phyloP scores from a whole-genome alignment of 495 filamentous ascomycete species.

The Annulohypoxylon bovei region DNA sequence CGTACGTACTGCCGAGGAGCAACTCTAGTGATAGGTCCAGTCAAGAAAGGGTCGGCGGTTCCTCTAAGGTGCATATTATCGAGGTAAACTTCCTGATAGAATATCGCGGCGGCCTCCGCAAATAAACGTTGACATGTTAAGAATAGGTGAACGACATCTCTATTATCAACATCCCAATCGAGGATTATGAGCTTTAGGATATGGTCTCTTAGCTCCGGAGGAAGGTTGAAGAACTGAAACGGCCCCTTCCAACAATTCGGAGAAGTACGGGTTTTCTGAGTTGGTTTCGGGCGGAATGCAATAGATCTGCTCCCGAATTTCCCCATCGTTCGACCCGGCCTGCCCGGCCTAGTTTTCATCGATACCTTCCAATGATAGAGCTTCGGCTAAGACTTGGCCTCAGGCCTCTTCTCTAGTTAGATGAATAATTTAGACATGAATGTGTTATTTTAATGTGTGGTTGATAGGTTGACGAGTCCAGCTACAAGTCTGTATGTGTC shows the following conservation, averaged over 20 bases:
- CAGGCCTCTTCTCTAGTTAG: background rate
- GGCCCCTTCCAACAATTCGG: constrained; percentile 29
- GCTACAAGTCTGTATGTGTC: background rate
- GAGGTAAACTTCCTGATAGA: constrained; percentile 39
- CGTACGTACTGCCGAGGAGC: constrained; percentile 36
- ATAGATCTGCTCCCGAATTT: constrained; percentile 41
- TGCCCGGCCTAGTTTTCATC: background rate
- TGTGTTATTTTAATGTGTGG: background rate
- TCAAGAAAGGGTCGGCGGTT: constrained; percentile 27
- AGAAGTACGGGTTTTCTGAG: background rate
- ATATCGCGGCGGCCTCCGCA: constrained; percentile 39
- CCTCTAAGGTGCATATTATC: constrained; percentile 26
- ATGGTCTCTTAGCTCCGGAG: constrained; percentile 39
- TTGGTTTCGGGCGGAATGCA: constrained; percentile 28
- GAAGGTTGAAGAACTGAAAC: constrained; percentile 46
- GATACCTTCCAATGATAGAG: background rate
- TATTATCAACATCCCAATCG: constrained; percentile 15
- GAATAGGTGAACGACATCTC: constrained; percentile 34
- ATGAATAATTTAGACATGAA: background rate
- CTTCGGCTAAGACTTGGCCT: background rate
- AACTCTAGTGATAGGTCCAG: constrained; percentile 21
- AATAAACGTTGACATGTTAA: constrained; percentile 35
- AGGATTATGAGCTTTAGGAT: constrained; percentile 35
- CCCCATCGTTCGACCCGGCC: constrained; percentile 11
- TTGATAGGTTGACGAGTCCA: background rate